Conservation (phyloP, 805 yeast genomes). For the Saccharomycopsis selenospora region DNA sequence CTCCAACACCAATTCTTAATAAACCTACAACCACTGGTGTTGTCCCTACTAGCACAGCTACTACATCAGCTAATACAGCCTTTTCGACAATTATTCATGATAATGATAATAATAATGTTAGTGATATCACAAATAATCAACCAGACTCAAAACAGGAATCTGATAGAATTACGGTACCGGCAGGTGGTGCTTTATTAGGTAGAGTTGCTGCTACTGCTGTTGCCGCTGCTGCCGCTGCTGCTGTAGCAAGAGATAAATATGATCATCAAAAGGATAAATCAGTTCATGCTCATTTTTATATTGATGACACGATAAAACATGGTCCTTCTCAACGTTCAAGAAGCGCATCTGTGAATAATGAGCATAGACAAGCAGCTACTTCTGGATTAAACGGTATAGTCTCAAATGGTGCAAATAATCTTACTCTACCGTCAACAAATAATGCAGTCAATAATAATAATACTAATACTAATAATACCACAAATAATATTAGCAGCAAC, state of each 20-base stretch:
- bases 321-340: slow-evolving; percentile 31
- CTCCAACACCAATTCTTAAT: slow-evolving; percentile 63
- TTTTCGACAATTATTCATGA: too few relatives aligned
- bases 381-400: too few relatives aligned
- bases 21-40: slow-evolving; percentile 25
- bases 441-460: background rate
- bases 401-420: too few relatives aligned
- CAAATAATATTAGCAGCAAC: background rate
- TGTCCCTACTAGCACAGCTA: too few relatives aligned
- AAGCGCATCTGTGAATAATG: slow-evolving; percentile 29
- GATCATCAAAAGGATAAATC: slow-evolving; percentile 41
- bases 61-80: too few relatives aligned
- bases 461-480: background rate
- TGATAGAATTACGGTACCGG: slow-evolving; percentile 32
- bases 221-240: slow-evolving; percentile 34
- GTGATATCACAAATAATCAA: too few relatives aligned
- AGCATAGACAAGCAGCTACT: slow-evolving; percentile 13
- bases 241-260: slow-evolving; percentile 28
- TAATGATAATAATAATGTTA: too few relatives aligned
- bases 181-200: slow-evolving; percentile 40
- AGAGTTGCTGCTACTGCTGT: slow-evolving; percentile 34
- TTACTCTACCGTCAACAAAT: background rate
- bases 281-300: slow-evolving; percentile 74
- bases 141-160: too few relatives aligned
- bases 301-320: slow-evolving; percentile 59